Conservation (phyloP, 2,329 filamentous ascomycete genomes). For the Aspergillus tanneri region DNA sequence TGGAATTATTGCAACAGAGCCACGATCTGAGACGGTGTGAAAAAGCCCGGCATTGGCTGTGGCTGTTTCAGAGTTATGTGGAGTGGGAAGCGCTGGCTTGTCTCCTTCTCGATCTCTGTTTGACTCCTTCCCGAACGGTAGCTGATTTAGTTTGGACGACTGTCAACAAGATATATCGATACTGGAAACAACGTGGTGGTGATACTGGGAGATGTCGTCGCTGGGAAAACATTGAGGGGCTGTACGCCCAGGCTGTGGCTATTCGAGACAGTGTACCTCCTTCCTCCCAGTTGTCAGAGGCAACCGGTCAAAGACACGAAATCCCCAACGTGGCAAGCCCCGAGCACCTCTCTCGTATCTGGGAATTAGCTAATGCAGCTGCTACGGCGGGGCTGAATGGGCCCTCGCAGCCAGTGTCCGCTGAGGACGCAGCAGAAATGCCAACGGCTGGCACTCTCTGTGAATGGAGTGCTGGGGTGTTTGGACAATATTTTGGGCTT, state of each 20-base stretch:
- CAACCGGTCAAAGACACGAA: neutral
- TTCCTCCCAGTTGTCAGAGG: no score
- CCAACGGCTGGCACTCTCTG: constrained; percentile 19
- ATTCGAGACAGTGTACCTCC: constrained; percentile 9
- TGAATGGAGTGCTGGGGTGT: constrained; percentile 20
- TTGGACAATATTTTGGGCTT: constrained; percentile 15
- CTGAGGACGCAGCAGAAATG: constrained; percentile 2
- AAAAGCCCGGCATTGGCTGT: constrained; percentile 18
- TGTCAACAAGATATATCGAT: constrained; percentile 13
- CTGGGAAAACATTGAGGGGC: constrained; percentile 18
- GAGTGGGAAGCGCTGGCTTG: constrained; percentile 22
- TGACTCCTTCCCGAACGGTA: neutral
- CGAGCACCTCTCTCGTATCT: neutral
- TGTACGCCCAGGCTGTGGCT: constrained; percentile 12
- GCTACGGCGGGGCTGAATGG: neutral
- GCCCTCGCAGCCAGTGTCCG: neutral
- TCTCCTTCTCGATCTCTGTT: constrained; percentile 15
- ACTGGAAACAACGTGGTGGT: constrained; percentile 14
- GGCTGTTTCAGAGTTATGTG: constrained; percentile 22
- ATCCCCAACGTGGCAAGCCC: neutral
- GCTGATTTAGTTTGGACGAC: constrained; percentile 8
- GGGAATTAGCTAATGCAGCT: neutral
- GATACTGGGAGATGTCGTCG: constrained; percentile 1
- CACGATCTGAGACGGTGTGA: constrained; percentile 15
- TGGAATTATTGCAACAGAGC: constrained; percentile 20